These are phyloP conservation scores for Balansia obtecta DNA, from an alignment of 2,329 filamentous ascomycete species.

Conservation along the genomic window DNA sequence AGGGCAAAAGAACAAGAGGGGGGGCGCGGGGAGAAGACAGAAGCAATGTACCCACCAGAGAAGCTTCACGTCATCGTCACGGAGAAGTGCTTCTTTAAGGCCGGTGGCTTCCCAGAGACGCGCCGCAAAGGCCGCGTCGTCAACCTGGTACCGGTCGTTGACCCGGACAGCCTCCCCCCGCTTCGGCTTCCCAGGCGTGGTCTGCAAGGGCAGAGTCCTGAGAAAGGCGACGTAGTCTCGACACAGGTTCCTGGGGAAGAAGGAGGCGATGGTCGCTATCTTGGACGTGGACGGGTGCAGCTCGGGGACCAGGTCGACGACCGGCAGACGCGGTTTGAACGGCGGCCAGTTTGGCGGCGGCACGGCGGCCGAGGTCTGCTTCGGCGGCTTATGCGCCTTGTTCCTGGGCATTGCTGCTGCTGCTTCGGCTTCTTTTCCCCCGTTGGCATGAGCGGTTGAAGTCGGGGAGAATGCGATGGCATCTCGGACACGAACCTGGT, in stretches of 20 bases:
- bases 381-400: conserved; percentile 16
- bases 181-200: conserved; percentile 68
- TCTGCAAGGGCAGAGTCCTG: conserved; percentile 53
- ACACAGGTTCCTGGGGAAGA: conserved; percentile 66
- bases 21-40: too few relatives aligned
- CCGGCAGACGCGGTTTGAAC: conserved; percentile 56
- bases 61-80: conserved; percentile 22
- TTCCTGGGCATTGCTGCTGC: conserved; percentile 19
- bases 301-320: conserved; percentile 49
- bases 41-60: conserved; percentile 35
- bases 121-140: conserved; percentile 63
- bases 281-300: conserved; percentile 40
- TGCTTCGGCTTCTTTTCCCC: background rate
- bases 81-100: conserved; percentile 47
- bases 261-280: conserved; percentile 59
- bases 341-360: conserved; percentile 50
- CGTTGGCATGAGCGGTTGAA: background rate
- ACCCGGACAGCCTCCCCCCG: conserved; percentile 71
- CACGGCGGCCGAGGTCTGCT: conserved; percentile 8
- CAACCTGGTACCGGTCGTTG: conserved; percentile 78
- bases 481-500: too few relatives aligned
- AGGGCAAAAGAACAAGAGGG: background rate
- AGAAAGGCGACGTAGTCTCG: conserved; percentile 66
- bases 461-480: background rate
- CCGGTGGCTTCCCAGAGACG: conserved; percentile 68